Evolutionary conservation across 2,329 filamentous ascomycete species (phyloP).

Genomic region (Drechmeria coniospora): DNA sequence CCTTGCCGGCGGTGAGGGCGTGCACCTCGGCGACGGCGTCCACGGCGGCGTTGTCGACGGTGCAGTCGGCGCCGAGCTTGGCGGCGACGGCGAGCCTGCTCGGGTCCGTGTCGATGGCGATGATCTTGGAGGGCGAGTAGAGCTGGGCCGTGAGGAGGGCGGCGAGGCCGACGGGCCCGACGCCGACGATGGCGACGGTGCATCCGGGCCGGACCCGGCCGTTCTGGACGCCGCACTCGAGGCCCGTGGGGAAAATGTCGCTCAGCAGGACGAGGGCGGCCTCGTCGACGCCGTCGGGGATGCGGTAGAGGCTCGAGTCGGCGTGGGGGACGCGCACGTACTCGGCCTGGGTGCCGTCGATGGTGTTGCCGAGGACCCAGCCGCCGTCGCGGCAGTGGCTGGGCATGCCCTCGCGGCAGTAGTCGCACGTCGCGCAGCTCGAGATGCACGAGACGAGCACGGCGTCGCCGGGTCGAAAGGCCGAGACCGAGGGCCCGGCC

Average conservation of each 20-base stretch:
- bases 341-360: constrained; percentile 41
- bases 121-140: constrained; percentile 34
- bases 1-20: constrained; percentile 30
- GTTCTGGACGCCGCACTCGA: constrained; percentile 37
- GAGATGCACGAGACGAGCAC: constrained; percentile 37
- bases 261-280: constrained; percentile 31
- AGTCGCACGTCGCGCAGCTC: constrained; percentile 33
- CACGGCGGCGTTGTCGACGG: constrained; percentile 21
- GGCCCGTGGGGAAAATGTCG: constrained; percentile 40
- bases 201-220: constrained; percentile 34
- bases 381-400: constrained; percentile 37
- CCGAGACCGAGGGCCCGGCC: constrained; percentile 26
- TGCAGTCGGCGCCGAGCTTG: constrained; percentile 30
- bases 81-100: constrained; percentile 30
- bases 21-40: constrained; percentile 23
- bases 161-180: constrained; percentile 40
- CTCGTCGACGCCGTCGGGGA: constrained; percentile 26
- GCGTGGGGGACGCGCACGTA: constrained; percentile 37
- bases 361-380: constrained; percentile 37
- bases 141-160: constrained; percentile 37
- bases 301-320: constrained; percentile 27
- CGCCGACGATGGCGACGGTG: constrained; percentile 38
- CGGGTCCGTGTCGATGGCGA: constrained; percentile 35
- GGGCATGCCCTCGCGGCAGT: constrained; percentile 33
- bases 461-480: constrained; percentile 30